These are phyloP conservation scores for Candida coquimbonensis DNA, from an alignment of 805 yeast species.

Conservation along the genomic window DNA sequence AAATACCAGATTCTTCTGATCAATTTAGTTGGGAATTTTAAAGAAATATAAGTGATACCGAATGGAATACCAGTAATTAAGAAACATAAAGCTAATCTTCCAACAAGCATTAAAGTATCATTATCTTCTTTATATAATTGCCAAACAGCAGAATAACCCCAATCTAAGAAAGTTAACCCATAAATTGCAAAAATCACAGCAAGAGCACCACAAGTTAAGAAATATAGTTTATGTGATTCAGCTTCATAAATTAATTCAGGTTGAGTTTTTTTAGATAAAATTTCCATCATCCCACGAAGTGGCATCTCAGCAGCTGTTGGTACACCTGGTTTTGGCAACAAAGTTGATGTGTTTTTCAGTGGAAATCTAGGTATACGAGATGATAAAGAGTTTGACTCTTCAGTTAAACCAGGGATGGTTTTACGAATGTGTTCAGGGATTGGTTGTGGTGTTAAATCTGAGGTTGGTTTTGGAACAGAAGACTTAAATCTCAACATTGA, in stretches of 20 bases:
- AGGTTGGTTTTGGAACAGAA: slow-evolving; percentile 1
- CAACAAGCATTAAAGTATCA: slow-evolving; percentile 28
- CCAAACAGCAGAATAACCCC: slow-evolving; percentile 44
- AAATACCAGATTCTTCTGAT: slow-evolving; percentile 72
- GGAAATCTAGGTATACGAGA: slow-evolving; percentile 65
- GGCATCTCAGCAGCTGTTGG: slow-evolving; percentile 47
- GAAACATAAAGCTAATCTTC: slow-evolving; percentile 32
- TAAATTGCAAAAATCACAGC: slow-evolving; percentile 67
- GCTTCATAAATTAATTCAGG: slow-evolving; percentile 79
- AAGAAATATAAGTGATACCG: slow-evolving; percentile 25
- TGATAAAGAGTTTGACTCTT: slow-evolving; percentile 33
- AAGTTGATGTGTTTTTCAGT: slow-evolving; percentile 59
- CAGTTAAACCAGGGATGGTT: slow-evolving; percentile 23
- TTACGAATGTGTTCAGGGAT: slow-evolving; percentile 18
- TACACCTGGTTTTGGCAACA: slow-evolving; percentile 69
- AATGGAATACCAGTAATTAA: slow-evolving; percentile 35
- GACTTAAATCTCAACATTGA: slow-evolving; percentile 6
- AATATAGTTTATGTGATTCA: slow-evolving; percentile 75
- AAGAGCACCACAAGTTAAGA: slow-evolving; percentile 59
- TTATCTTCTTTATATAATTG: slow-evolving; percentile 47
- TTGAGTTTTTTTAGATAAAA: slow-evolving; percentile 43
- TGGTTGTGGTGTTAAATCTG: slow-evolving; percentile 1
- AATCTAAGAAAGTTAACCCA: slow-evolving; percentile 53
- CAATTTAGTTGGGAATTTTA: slow-evolving; percentile 60
- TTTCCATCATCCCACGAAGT: slow-evolving; percentile 55